Conservation (phyloP, 306 rosid species). For the Trifolium repens region DNA sequence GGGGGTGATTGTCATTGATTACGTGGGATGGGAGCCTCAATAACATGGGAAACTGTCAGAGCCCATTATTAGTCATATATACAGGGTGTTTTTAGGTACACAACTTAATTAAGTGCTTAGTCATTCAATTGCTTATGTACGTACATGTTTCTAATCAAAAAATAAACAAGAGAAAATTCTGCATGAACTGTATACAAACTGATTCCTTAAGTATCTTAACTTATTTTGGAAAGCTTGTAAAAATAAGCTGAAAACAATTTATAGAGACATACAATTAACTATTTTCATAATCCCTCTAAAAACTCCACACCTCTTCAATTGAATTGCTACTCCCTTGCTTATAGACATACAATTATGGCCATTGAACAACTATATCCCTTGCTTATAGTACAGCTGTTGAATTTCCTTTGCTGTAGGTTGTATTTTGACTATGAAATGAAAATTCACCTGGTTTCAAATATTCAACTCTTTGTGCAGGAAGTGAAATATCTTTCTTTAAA, state of each 20-base stretch:
- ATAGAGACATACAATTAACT: not conserved
- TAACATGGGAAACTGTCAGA: constrained; percentile 12
- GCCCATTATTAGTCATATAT: not conserved
- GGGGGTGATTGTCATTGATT: constrained; percentile 24
- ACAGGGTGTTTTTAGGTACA: not conserved
- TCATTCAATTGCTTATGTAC: not conserved
- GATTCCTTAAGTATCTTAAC: not conserved
- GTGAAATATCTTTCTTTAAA: constrained; percentile 88
- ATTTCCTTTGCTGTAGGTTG: constrained; percentile 35
- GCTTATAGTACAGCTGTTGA: constrained; percentile 10
- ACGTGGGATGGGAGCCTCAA: constrained; percentile 16
- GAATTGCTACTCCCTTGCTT: not conserved
- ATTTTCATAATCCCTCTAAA: not conserved
- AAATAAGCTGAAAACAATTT: not conserved
- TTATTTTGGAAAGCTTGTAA: not conserved
- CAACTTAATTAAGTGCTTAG: not conserved
- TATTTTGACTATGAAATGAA: constrained; percentile 28
- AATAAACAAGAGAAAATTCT: constrained; percentile 1
- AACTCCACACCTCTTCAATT: not conserved
- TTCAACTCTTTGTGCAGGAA: constrained; percentile 64
- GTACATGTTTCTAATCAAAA: not conserved
- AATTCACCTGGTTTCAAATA: constrained; percentile 30
- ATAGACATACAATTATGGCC: not conserved
- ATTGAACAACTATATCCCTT: constrained; percentile 24
- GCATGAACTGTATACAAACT: not conserved